Percentiles rank a stretch among this genome's conserved stretches.
Evolutionary conservation across 108 stramenopile species (phyloP).

Genomic region (Licmophora abbreviata): DNA sequence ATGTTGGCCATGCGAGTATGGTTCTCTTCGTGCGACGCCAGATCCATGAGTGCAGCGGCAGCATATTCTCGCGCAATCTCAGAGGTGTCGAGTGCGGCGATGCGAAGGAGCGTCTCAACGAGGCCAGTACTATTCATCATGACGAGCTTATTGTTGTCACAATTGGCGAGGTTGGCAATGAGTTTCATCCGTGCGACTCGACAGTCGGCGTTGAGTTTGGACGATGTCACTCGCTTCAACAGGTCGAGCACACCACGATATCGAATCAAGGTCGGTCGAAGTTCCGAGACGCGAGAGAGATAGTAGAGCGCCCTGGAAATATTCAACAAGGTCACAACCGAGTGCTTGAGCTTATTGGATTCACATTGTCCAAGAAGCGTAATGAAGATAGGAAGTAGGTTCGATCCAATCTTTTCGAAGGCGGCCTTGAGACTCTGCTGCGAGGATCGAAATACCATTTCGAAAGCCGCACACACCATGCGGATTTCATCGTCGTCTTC

Average conservation of each 20-base stretch:
- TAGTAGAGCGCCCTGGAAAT: constrained; percentile 54
- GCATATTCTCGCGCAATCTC: constrained; percentile 66
- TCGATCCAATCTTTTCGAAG: constrained; percentile 50
- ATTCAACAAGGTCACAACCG: constrained; percentile 49
- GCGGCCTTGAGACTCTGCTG: constrained; percentile 37
- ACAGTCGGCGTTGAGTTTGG: constrained; percentile 42
- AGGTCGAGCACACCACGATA: constrained; percentile 53
- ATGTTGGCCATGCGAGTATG: constrained; percentile 67
- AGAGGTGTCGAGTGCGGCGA: constrained; percentile 55
- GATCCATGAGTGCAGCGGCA: constrained; percentile 67
- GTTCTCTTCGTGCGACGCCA: constrained; percentile 57
- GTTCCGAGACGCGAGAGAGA: constrained; percentile 49
- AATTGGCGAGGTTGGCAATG: constrained; percentile 68
- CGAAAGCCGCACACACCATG: constrained; percentile 59
- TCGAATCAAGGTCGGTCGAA: constrained; percentile 37
- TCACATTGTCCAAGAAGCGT: constrained; percentile 55
- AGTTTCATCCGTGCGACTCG: constrained; percentile 53
- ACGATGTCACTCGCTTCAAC: constrained; percentile 35
- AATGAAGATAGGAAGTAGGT: constrained; percentile 47
- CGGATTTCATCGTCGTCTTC: constrained; percentile 64
- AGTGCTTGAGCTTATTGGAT: constrained; percentile 28
- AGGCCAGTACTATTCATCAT: constrained; percentile 41
- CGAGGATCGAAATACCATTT: constrained; percentile 74
- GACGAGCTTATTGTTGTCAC: constrained; percentile 61
- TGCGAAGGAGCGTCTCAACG: constrained; percentile 45